phyloP scores from a whole-genome alignment of 2,329 filamentous ascomycete species.

The Akanthomyces uredinophilus region DNA sequence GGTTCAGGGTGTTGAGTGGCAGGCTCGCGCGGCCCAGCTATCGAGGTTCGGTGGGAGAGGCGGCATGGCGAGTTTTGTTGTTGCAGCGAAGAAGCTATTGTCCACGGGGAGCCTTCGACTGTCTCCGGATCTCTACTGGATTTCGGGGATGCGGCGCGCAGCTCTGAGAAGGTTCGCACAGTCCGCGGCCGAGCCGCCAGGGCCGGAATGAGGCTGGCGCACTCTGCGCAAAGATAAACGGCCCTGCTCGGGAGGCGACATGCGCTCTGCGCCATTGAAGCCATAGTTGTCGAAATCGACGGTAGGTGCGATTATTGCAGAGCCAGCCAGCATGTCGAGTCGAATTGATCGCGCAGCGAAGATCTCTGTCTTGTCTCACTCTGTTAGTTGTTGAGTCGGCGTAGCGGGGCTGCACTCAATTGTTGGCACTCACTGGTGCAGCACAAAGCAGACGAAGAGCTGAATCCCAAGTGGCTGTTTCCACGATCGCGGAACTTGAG shows the following conservation, averaged over 20 bases:
- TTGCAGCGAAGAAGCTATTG: not conserved
- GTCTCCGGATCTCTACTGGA: not conserved
- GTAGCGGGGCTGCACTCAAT: not conserved
- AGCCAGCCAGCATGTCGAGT: not conserved
- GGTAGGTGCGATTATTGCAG: not conserved
- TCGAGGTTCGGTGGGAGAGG: not conserved
- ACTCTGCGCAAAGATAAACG: constrained; percentile 17
- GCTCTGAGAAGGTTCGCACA: constrained; percentile 7
- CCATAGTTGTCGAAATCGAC: constrained; percentile 16
- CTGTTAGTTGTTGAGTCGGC: constrained; percentile 7
- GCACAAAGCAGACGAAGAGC: not conserved
- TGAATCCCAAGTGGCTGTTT: not conserved
- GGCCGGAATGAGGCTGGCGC: constrained; percentile 6
- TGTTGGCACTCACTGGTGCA: constrained; percentile 5
- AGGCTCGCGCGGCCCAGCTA: constrained; percentile 2
- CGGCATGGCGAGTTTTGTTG: not conserved
- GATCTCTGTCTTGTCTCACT: not conserved
- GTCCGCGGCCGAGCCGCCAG: not conserved
- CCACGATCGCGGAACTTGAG: not conserved
- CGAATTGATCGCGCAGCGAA: not conserved
- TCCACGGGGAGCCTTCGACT: not conserved
- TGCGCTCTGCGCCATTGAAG: constrained; percentile 19
- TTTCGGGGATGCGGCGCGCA: not conserved
- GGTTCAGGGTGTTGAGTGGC: not conserved
- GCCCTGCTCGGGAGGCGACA: constrained; percentile 20